phyloP scores from a whole-genome alignment of 768 basidiomycete genomes.

The Gloeostereum incarnatum region DNA sequence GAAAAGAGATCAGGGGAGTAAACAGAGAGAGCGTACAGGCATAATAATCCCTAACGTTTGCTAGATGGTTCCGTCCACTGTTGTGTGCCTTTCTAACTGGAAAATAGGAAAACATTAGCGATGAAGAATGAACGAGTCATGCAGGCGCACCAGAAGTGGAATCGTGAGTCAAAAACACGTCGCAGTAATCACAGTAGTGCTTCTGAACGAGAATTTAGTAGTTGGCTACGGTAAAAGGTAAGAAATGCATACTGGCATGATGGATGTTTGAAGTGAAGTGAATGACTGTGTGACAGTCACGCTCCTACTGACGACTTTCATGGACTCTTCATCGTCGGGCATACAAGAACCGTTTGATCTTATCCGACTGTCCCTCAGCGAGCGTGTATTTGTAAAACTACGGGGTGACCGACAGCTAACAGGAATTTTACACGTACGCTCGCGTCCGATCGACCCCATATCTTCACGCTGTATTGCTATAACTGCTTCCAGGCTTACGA shows the following conservation, averaged over 20 bases:
- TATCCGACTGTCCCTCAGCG: constrained; percentile 90
- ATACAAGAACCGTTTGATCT: constrained; percentile 98
- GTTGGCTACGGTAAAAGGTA: constrained; percentile 1
- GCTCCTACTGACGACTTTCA: constrained; percentile 16
- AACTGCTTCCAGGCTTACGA: constrained; percentile 99
- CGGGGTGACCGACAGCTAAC: constrained; percentile 89
- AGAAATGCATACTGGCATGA: constrained; percentile 55
- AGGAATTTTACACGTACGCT: constrained; percentile 83
- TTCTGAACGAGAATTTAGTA: constrained; percentile 37
- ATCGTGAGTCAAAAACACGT: constrained; percentile 91
- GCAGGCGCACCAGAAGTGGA: constrained; percentile 72
- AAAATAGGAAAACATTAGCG: constrained; percentile 9
- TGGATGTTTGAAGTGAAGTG: constrained; percentile 12
- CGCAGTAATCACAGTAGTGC: constrained; percentile 93
- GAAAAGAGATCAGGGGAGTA: neutral
- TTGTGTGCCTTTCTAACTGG: constrained; percentile 97
- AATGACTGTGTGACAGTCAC: constrained; percentile 13
- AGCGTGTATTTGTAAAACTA: constrained; percentile 97
- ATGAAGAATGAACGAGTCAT: constrained; percentile 7
- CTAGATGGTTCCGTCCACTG: constrained; percentile 91
- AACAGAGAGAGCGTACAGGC: constrained; percentile 49
- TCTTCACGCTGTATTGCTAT: constrained; percentile 9
- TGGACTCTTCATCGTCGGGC: constrained; percentile 65
- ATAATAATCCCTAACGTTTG: constrained; percentile 97
- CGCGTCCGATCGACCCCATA: constrained; percentile 5